phyloP scores from a whole-genome alignment of 306 rosid genomes.

The Sesbania bispinosa region DNA sequence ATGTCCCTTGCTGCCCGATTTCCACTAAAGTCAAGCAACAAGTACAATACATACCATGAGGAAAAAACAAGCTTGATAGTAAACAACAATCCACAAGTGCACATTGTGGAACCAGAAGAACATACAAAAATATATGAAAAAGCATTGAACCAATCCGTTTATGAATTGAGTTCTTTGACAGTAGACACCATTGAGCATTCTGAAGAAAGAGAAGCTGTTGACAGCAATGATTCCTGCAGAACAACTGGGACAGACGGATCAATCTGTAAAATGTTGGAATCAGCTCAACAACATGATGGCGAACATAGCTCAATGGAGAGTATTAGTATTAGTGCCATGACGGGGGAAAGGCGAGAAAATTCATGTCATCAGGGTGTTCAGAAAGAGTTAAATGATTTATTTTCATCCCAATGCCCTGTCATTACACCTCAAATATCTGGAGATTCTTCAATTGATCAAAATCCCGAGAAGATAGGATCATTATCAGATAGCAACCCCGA shows the following conservation, averaged over 20 bases:
- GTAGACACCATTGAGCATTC: slow-evolving; percentile 12
- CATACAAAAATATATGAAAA: slow-evolving; percentile 32
- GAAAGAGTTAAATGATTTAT: slow-evolving; percentile 30
- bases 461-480: slow-evolving; percentile 51
- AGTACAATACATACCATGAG: slow-evolving; percentile 1
- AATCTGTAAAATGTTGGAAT: slow-evolving; percentile 26
- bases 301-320: slow-evolving; percentile 27
- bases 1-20: slow-evolving; percentile 85
- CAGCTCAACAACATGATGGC: slow-evolving; percentile 28
- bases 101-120: slow-evolving; percentile 29
- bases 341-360: slow-evolving; percentile 27
- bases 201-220: slow-evolving; percentile 24
- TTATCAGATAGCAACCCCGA: slow-evolving; percentile 59
- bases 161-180: slow-evolving; percentile 16
- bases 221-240: slow-evolving; percentile 18
- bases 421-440: slow-evolving; percentile 44
- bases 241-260: slow-evolving; percentile 46
- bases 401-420: slow-evolving; percentile 38
- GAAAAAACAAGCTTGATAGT: slow-evolving; percentile 14
- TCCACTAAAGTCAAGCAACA: slow-evolving; percentile 48
- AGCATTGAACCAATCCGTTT: slow-evolving; percentile 10
- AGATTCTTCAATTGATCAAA: slow-evolving; percentile 48
- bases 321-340: slow-evolving; percentile 22
- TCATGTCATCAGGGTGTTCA: slow-evolving; percentile 27
- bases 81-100: slow-evolving; percentile 41